Conservation (phyloP, 495 filamentous ascomycete species). For the Neurospora hispaniola region DNA sequence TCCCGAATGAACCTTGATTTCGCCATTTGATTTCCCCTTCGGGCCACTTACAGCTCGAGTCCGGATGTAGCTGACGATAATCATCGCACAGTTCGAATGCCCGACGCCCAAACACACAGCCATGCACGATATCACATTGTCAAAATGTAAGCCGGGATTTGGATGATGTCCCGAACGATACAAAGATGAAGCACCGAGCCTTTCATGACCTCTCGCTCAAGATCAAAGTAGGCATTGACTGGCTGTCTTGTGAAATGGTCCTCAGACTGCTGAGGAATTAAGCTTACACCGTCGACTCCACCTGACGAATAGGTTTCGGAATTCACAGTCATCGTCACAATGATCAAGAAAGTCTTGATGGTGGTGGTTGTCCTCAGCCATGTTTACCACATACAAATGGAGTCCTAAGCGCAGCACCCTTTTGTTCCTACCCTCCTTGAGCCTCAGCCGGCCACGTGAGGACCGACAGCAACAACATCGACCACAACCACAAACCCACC, state of each 20-base stretch:
- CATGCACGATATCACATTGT: not conserved
- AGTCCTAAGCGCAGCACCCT: not conserved
- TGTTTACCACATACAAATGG: not conserved
- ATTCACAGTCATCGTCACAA: too few species aligned
- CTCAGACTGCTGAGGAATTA: not conserved
- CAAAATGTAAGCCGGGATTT: not conserved
- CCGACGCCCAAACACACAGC: not conserved
- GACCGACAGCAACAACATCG: not conserved
- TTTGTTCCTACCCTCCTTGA: not conserved
- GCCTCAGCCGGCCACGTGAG: not conserved
- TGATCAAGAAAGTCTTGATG: too few species aligned
- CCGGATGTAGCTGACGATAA: not conserved
- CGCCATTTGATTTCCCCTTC: not conserved
- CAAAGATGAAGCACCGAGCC: not conserved
- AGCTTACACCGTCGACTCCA: not conserved
- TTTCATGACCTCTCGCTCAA: not conserved
- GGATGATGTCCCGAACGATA: not conserved
- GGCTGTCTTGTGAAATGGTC: not conserved
- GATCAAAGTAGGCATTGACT: not conserved
- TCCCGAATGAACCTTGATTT: not conserved
- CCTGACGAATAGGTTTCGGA: not conserved
- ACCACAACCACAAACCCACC: not conserved
- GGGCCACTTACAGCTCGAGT: not conserved
- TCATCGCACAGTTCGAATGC: not conserved
- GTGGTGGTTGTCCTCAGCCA: not conserved